These are phyloP conservation scores for Piloderma croceum DNA, from an alignment of 768 basidiomycete genomes.

Conservation along the genomic window DNA sequence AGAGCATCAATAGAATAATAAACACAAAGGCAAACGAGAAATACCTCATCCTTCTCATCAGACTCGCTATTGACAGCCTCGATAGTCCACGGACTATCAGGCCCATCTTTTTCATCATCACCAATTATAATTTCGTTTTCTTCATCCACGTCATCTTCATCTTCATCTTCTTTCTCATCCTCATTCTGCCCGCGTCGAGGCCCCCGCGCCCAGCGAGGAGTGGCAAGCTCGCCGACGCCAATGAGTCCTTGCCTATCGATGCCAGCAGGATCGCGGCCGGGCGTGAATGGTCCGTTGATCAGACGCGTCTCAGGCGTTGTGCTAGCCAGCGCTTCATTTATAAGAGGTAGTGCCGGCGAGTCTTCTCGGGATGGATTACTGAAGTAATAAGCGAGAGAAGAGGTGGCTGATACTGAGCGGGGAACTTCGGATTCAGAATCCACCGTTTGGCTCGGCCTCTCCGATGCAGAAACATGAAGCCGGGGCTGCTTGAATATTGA, in stretches of 20 bases:
- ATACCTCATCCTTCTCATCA: constrained; percentile 66
- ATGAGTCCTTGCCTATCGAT: constrained; percentile 86
- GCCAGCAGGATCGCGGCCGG: constrained; percentile 66
- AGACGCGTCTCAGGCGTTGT: constrained; percentile 58
- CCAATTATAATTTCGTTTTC: constrained; percentile 34
- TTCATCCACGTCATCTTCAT: constrained; percentile 38
- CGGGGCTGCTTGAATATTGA: constrained; percentile 33
- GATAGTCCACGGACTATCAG: constrained; percentile 86
- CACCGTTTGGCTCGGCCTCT: constrained; percentile 31
- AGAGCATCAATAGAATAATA: background rate
- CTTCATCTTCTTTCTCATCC: constrained; percentile 31
- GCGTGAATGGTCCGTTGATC: constrained; percentile 56
- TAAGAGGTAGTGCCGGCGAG: constrained; percentile 50
- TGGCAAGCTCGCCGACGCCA: constrained; percentile 92
- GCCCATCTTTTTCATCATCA: constrained; percentile 44
- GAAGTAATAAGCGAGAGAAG: constrained; percentile 86
- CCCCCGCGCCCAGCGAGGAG: constrained; percentile 93
- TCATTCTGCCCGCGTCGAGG: constrained; percentile 44
- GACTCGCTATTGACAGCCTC: constrained; percentile 78
- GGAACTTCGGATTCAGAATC: constrained; percentile 47
- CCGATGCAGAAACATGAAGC: constrained; percentile 40
- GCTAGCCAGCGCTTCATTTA: constrained; percentile 32
- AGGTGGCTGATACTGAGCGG: constrained; percentile 70
- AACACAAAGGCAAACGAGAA: constrained; percentile 12
- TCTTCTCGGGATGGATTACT: constrained; percentile 63